phyloP scores from a whole-genome alignment of 2,329 filamentous ascomycete genomes.

The Akanthomyces uredinophilus region DNA sequence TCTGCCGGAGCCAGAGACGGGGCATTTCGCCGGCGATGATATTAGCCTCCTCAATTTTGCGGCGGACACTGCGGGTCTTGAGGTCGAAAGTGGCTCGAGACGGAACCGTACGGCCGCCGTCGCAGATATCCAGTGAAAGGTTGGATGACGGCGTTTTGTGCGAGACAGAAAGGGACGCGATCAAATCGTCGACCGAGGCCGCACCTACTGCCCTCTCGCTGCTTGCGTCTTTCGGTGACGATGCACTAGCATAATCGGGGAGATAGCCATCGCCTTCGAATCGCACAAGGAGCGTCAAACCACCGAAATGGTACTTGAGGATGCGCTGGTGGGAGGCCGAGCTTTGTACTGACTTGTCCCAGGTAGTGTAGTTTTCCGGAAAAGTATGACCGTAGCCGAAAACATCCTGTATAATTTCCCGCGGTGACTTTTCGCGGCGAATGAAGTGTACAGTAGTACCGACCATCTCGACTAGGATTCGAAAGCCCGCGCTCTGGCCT shows the following conservation, averaged over 20 bases:
- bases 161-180: conserved; percentile 3
- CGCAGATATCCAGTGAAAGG: conserved; percentile 13
- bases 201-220: too few species aligned
- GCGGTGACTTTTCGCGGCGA: conserved; percentile 56
- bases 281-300: conserved; percentile 39
- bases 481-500: conserved; percentile 44
- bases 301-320: conserved; percentile 53
- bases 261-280: conserved; percentile 56
- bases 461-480: conserved; percentile 53
- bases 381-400: conserved; percentile 62
- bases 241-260: not conserved
- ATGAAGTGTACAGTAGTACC: conserved; percentile 56
- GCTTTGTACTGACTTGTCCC: conserved; percentile 47
- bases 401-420: conserved; percentile 49
- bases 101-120: conserved; percentile 21
- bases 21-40: conserved; percentile 30
- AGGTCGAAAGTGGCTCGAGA: conserved; percentile 32
- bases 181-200: not conserved
- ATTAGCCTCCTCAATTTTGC: conserved; percentile 19
- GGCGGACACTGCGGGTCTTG: conserved; percentile 30
- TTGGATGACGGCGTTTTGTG: not conserved
- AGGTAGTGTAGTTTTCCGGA: conserved; percentile 60
- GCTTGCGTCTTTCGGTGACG: too few species aligned
- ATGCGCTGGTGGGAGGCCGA: conserved; percentile 60
- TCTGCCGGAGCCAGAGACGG: conserved; percentile 33